Evolutionary conservation across 2,329 filamentous ascomycete genomes (phyloP).

Genomic region (Zelopaecilomyces penicillatus): DNA sequence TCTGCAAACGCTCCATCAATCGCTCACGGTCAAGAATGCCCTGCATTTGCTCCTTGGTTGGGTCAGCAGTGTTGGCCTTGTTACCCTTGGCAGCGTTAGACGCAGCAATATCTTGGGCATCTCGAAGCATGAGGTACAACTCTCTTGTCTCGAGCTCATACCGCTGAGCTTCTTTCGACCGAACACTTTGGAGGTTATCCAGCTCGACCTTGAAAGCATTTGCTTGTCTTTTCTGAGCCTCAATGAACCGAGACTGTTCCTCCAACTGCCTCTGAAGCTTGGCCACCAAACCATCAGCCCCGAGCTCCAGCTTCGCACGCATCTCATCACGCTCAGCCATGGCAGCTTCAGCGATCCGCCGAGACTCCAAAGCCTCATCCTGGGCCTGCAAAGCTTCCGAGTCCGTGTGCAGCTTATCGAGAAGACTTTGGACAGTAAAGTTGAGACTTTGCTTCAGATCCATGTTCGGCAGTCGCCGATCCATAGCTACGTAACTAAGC

Average conservation of each 20-base stretch:
- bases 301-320: slow-evolving; percentile 77
- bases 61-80: slow-evolving; percentile 53
- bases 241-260: slow-evolving; percentile 84
- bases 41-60: slow-evolving; percentile 52
- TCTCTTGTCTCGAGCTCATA: slow-evolving; percentile 95
- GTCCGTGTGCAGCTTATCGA: slow-evolving; percentile 95
- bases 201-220: slow-evolving; percentile 85
- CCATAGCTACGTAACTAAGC: slow-evolving; percentile 98
- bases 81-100: slow-evolving; percentile 62
- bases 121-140: slow-evolving; percentile 94
- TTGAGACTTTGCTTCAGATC: slow-evolving; percentile 96
- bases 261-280: slow-evolving; percentile 93
- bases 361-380: slow-evolving; percentile 82
- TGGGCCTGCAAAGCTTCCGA: slow-evolving; percentile 86
- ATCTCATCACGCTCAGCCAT: slow-evolving; percentile 96
- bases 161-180: slow-evolving; percentile 83
- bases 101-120: slow-evolving; percentile 92
- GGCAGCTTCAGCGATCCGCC: slow-evolving; percentile 89
- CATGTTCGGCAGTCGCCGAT: slow-evolving; percentile 88
- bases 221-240: slow-evolving; percentile 76
- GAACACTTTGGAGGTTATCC: slow-evolving; percentile 73
- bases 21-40: slow-evolving; percentile 89
- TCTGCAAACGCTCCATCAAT: slow-evolving; percentile 88
- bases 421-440: slow-evolving; percentile 89
- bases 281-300: slow-evolving; percentile 84